These are phyloP conservation scores for Ascochyta clinopodiicola DNA, from an alignment of 2,329 filamentous ascomycete genomes.

Conservation along the genomic window DNA sequence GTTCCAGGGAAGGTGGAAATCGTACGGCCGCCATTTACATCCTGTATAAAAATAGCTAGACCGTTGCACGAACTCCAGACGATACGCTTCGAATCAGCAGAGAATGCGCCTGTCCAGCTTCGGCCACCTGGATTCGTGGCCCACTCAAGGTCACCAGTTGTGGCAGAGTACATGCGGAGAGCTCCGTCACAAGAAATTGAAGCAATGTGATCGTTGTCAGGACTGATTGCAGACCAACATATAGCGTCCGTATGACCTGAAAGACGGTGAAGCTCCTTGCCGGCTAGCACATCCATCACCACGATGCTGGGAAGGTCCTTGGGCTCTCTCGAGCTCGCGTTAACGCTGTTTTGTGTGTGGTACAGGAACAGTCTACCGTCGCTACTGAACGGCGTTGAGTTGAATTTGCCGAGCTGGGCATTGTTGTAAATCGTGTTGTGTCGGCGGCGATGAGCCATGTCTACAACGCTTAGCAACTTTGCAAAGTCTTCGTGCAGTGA, in stretches of 20 bases:
- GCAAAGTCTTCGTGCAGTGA: constrained; percentile 29
- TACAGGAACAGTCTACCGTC: constrained; percentile 31
- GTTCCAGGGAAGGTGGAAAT: constrained; percentile 21
- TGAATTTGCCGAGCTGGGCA: constrained; percentile 20
- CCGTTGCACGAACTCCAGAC: constrained; percentile 31
- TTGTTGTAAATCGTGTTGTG: constrained; percentile 30
- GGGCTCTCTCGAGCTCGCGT: constrained; percentile 14
- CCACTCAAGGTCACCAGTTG: constrained; percentile 30
- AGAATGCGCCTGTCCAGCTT: constrained; percentile 37
- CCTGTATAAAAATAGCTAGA: constrained; percentile 23
- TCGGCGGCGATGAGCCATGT: constrained; percentile 29
- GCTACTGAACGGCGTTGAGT: constrained; percentile 25
- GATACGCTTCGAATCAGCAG: constrained; percentile 32
- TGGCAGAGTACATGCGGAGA: constrained; percentile 33
- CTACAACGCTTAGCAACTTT: constrained; percentile 23
- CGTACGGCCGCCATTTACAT: constrained; percentile 23
- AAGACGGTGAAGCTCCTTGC: constrained; percentile 24
- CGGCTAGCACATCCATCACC: constrained; percentile 27
- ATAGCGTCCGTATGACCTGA: constrained; percentile 36
- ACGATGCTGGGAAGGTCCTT: constrained; percentile 23
- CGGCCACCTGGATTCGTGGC: constrained; percentile 23
- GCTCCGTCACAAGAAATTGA: constrained; percentile 39
- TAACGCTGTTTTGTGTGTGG: constrained; percentile 16
- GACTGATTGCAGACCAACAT: constrained; percentile 37
- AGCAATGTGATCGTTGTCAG: constrained; percentile 29